phyloP scores from a whole-genome alignment of 2,329 filamentous ascomycete genomes.

The Nannizziopsis arthrosporioides region DNA sequence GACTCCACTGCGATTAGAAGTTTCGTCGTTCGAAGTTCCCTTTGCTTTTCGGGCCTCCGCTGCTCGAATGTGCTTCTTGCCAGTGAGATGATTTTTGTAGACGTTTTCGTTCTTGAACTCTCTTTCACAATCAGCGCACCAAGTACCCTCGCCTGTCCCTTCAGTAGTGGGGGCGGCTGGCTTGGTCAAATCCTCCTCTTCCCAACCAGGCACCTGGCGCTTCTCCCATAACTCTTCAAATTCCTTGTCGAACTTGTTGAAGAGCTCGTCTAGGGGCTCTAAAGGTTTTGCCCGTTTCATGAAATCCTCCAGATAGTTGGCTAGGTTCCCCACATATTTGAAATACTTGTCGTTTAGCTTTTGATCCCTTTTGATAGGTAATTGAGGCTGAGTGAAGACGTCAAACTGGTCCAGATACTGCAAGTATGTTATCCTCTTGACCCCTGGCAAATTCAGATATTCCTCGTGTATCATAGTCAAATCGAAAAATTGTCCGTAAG shows the following conservation, averaged over 20 bases:
- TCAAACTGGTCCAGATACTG: slow-evolving; percentile 92
- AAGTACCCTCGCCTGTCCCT: slow-evolving; percentile 57
- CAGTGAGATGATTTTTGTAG: slow-evolving; percentile 75
- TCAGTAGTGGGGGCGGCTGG: slow-evolving; percentile 39
- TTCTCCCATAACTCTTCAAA: slow-evolving; percentile 75
- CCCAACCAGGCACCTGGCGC: slow-evolving; percentile 70
- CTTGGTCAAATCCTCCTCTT: slow-evolving; percentile 39
- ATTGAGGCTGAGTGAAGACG: slow-evolving; percentile 61
- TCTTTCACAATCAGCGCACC: slow-evolving; percentile 86
- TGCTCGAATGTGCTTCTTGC: slow-evolving; percentile 85
- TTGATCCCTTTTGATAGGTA: slow-evolving; percentile 63
- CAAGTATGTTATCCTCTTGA: slow-evolving; percentile 76
- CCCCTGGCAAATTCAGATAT: slow-evolving; percentile 77
- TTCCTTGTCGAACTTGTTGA: slow-evolving; percentile 65
- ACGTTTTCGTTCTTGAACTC: slow-evolving; percentile 94
- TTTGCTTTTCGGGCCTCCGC: slow-evolving; percentile 50
- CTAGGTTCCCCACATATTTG: slow-evolving; percentile 68
- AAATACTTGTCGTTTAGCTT: slow-evolving; percentile 93
- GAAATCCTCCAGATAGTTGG: slow-evolving; percentile 76
- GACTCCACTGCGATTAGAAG: slow-evolving; percentile 19
- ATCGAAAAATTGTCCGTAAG: slow-evolving; percentile 85
- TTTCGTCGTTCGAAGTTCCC: slow-evolving; percentile 29
- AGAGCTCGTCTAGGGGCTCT: slow-evolving; percentile 70
- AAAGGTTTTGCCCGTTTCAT: slow-evolving; percentile 73
- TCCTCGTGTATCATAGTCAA: slow-evolving; percentile 72